Base-by-base conservation (phyloP, 805 yeast species). In the Candida xiaguanensis region DNA sequence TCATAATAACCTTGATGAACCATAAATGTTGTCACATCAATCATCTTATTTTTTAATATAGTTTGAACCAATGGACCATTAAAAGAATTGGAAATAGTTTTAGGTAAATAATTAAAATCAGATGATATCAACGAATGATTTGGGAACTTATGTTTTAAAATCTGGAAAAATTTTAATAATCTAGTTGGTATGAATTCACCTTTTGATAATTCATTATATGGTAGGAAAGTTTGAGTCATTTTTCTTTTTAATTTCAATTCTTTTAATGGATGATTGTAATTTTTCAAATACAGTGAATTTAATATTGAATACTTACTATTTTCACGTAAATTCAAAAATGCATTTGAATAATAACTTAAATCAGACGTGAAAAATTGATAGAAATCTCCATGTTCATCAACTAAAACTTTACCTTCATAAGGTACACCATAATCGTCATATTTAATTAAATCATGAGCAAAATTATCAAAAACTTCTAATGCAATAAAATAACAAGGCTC, bases 171-270 rank as follows among this genome's bases (percentile, higher is more conserved):
- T 55, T 83, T 75, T 20, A 83, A 50, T 22, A 82, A 66, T 40
- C 89, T 64, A 0, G 95, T 85, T n/a, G 96, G 96, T 23, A 87
- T 76, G 56, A 75, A 87, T 52, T 87, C 95, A 0, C 87, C 83
- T 2, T 77, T 79, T 0, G 88, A 70, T 22, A 87, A 59, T 37
- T 82, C 85, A 43, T 81, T 70, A 51, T 83, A 70, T 1, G 95
- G 95, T 29, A 80, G 67, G 1, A 82, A 19, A 24, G 74, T 58
- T 48, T 82, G 72, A 40, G 73, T 67, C 41, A 73, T 44, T 34
- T 59, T 53, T 39, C 78, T 61, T 47, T 64, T 56, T 3, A 59
- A 40, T 14, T 61, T 49, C 1, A 78, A 74, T 42, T 77, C 78
- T 30, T 77, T 67, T 33, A 81, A 58, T 9, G 95, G 95, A 56